Conservation (phyloP, 108 stramenopile genomes). For the Fragilaria crotonensis region DNA sequence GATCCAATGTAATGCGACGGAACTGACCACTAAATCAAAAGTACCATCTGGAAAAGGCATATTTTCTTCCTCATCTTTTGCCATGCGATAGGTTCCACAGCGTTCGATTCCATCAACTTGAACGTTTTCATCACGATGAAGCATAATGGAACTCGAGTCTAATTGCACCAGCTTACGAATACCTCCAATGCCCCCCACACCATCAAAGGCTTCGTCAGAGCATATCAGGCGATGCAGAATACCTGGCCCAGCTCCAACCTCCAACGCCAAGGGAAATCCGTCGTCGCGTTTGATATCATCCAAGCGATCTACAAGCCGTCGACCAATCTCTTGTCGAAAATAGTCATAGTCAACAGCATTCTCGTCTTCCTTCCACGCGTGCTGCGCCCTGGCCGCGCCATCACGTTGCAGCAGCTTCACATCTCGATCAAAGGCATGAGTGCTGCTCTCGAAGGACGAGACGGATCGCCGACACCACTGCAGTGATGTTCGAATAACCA, state of each 20-base stretch:
- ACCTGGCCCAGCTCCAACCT: conserved; percentile 67
- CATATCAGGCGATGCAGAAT: conserved; percentile 58
- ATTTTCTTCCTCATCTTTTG: conserved; percentile 55
- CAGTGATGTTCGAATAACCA: no score
- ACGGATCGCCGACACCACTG: no score
- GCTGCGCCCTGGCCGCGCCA: conserved; percentile 47
- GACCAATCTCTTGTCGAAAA: conserved; percentile 69
- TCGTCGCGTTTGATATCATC: conserved; percentile 73
- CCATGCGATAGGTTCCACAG: conserved; percentile 60
- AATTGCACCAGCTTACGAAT: conserved; percentile 70
- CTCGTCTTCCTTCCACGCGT: conserved; percentile 20
- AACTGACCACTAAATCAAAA: conserved; percentile 92
- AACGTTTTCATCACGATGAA: conserved; percentile 46
- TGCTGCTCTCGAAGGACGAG: not conserved
- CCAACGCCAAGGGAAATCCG: conserved; percentile 73
- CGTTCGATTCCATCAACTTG: conserved; percentile 1
- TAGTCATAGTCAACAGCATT: conserved; percentile 61
- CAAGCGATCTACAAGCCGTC: conserved; percentile 70
- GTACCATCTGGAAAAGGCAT: conserved; percentile 85
- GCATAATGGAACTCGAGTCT: conserved; percentile 60
- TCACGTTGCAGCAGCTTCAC: conserved; percentile 59
- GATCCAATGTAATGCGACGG: conserved; percentile 89
- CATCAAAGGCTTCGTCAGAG: conserved; percentile 49
- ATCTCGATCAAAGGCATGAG: conserved; percentile 52
- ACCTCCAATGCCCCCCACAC: conserved; percentile 71